These are phyloP conservation scores for Oryza officinalis DNA, from an alignment of 176 grass and related monocot genomes.

Conservation along the genomic window DNA sequence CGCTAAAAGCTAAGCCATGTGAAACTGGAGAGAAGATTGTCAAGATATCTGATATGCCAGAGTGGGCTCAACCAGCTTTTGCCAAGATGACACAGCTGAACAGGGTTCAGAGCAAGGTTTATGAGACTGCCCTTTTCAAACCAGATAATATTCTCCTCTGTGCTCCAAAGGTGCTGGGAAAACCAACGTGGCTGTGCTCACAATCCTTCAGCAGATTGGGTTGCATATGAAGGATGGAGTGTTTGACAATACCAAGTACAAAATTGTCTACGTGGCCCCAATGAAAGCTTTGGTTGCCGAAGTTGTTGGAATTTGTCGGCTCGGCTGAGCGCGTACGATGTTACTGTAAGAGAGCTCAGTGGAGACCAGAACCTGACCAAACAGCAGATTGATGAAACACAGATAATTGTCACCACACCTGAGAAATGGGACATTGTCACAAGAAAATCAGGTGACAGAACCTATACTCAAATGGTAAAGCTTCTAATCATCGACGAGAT, in stretches of 20 bases:
- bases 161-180: conserved; percentile 95
- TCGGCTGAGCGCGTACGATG: conserved; percentile 56
- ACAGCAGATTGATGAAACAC: conserved; percentile 96
- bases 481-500: conserved; percentile 95
- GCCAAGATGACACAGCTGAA: conserved; percentile 84
- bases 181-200: conserved; percentile 92
- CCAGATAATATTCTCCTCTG: conserved; percentile 86
- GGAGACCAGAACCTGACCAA: conserved; percentile 87
- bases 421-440: conserved; percentile 99
- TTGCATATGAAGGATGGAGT: conserved; percentile 79
- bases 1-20: conserved; percentile 64
- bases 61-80: conserved; percentile 75
- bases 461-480: conserved; percentile 95
- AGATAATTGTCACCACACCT: conserved; percentile 97
- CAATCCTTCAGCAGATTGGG: conserved; percentile 88
- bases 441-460: conserved; percentile 92
- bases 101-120: conserved; percentile 92
- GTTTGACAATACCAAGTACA: conserved; percentile 80
- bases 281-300: conserved; percentile 99
- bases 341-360: conserved; percentile 90
- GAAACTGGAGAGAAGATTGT: conserved; percentile 73
- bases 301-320: conserved; percentile 85
- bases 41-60: conserved; percentile 83
- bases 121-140: conserved; percentile 80
- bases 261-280: conserved; percentile 97